These are phyloP conservation scores for Skeletonema grethae DNA, from an alignment of 108 stramenopile species.

Conservation along the genomic window DNA sequence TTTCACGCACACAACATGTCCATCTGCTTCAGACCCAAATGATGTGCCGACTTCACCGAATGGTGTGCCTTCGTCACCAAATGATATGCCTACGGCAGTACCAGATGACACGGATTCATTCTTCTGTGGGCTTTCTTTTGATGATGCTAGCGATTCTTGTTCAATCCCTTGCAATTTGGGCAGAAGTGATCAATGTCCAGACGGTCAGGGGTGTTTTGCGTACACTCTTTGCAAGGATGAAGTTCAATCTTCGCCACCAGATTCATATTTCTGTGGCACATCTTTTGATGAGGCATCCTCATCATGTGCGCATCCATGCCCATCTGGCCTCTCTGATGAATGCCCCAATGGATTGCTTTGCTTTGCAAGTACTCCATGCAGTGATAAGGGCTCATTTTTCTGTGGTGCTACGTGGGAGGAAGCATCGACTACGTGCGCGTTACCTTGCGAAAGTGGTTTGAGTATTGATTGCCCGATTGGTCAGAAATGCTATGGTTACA, in stretches of 20 bases:
- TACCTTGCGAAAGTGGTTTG: slow-evolving; percentile 67
- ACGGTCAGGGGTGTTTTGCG: slow-evolving; percentile 62
- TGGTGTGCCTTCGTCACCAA: slow-evolving; percentile 2
- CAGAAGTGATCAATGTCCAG: slow-evolving; percentile 55
- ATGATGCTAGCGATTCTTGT: slow-evolving; percentile 68
- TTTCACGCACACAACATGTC: slow-evolving; percentile 83
- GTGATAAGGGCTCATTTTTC: slow-evolving; percentile 48
- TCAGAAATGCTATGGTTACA: slow-evolving; percentile 82
- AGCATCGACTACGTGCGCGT: slow-evolving; percentile 62
- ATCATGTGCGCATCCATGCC: slow-evolving; percentile 11
- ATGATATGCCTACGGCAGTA: slow-evolving; percentile 12
- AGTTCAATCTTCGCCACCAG: neutral
- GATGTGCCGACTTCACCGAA: slow-evolving; percentile 1
- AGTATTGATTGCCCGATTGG: slow-evolving; percentile 66
- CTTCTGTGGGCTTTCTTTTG: slow-evolving; percentile 79
- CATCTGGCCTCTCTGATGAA: slow-evolving; percentile 23
- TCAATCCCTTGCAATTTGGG: slow-evolving; percentile 62
- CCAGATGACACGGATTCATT: slow-evolving; percentile 35
- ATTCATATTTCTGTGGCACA: slow-evolving; percentile 18
- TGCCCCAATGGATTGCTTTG: slow-evolving; percentile 36
- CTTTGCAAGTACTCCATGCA: slow-evolving; percentile 43
- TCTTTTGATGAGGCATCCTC: slow-evolving; percentile 25
- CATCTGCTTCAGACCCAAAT: slow-evolving; percentile 9
- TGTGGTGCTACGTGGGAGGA: slow-evolving; percentile 85
- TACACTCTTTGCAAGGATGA: slow-evolving; percentile 62